phyloP scores from a whole-genome alignment of 1,139 yeast species.

The Candida glucosophila region DNA sequence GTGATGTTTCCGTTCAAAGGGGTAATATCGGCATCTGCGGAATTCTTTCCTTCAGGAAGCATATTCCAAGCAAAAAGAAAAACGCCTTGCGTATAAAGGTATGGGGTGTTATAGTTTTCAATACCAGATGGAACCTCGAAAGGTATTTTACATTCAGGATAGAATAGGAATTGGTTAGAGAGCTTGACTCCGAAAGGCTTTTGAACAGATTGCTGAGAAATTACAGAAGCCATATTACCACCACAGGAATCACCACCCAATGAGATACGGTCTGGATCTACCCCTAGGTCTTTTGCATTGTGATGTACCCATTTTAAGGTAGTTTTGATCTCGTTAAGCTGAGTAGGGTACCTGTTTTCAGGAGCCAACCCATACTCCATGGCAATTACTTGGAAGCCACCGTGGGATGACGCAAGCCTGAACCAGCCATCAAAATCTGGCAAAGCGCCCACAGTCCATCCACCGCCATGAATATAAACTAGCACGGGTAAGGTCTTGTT shows the following conservation, averaged over 20 bases:
- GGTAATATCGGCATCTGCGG: constrained; percentile 9
- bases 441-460: constrained; percentile 22
- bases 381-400: no score
- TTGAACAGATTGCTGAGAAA: no score
- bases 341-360: constrained; percentile 13
- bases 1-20: constrained; percentile 13
- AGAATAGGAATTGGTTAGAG: constrained; percentile 14
- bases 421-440: constrained; percentile 16
- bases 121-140: constrained; percentile 11
- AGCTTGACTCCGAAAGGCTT: no score
- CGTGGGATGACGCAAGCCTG: no score
- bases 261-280: constrained; percentile 10
- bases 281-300: constrained; percentile 4
- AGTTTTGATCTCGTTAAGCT: constrained; percentile 12
- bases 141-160: constrained; percentile 22
- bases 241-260: constrained; percentile 19
- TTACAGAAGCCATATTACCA: constrained; percentile 12
- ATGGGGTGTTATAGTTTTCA: constrained; percentile 15
- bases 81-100: constrained; percentile 10
- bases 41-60: constrained; percentile 5
- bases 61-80: no score
- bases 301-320: constrained; percentile 11
- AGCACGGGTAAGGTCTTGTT: constrained; percentile 13
- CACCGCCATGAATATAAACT: constrained; percentile 24
- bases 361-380: constrained; percentile 26